Evolutionary conservation across 1,284 basidiomycete species (phyloP).

Genomic region (Cryptococcus sp.): DNA sequence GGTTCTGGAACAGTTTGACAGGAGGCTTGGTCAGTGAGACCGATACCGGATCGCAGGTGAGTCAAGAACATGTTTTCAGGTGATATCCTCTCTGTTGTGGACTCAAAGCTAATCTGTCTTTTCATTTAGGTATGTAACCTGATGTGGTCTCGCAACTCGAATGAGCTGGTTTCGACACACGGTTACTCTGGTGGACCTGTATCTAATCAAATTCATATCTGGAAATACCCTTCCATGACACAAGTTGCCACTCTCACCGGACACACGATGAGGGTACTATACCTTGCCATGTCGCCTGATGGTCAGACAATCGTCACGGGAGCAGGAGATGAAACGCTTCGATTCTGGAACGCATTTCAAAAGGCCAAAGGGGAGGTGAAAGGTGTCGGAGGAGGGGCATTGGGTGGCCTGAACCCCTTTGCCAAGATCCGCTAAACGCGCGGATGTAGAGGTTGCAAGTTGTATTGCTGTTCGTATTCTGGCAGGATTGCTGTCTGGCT

Average conservation of each 20-base stretch:
- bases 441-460: not conserved
- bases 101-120: too few species aligned
- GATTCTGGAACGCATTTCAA: conserved; percentile 94
- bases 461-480: not conserved
- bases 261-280: conserved; percentile 91
- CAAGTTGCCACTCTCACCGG: conserved; percentile 94
- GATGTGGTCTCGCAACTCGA: conserved; percentile 92
- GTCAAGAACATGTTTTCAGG: conserved; percentile 34
- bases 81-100: too few species aligned
- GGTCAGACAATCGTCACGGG: conserved; percentile 98
- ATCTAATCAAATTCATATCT: conserved; percentile 97
- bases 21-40: conserved; percentile 81
- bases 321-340: conserved; percentile 93
- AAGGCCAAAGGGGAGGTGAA: conserved; percentile 55
- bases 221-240: conserved; percentile 90
- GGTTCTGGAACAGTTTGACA: conserved; percentile 93
- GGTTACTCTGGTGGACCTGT: conserved; percentile 91
- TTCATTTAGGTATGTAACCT: conserved; percentile 84
- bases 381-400: conserved; percentile 17
- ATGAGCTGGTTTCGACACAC: conserved; percentile 96
- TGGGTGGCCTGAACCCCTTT: conserved; percentile 38
- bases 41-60: conserved; percentile 89
- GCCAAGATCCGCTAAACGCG: conserved; percentile 35
- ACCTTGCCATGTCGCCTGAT: conserved; percentile 94
- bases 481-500: too few species aligned